Evolutionary conservation across 768 basidiomycete species (phyloP).

Genomic region (Trametes cinnabarina): DNA sequence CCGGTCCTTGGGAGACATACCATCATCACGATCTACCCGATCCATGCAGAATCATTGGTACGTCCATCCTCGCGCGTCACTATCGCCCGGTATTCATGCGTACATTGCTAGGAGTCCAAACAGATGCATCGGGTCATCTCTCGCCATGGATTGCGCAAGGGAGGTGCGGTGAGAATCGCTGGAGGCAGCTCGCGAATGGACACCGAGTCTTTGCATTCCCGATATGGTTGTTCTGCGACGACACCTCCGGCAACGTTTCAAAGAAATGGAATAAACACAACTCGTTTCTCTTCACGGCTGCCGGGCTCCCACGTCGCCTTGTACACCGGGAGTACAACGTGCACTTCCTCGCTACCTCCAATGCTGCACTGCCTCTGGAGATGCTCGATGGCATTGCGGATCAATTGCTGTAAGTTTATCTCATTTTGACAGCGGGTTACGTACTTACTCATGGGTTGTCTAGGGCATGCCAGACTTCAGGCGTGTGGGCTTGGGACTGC

Average conservation of each 20-base stretch:
- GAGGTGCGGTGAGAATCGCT: conserved; percentile 9
- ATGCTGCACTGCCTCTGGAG: conserved; percentile 38
- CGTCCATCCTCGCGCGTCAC: too few relatives aligned
- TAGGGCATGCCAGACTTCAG: conserved; percentile 29
- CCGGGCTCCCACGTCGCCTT: conserved; percentile 33
- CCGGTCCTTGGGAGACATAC: not conserved
- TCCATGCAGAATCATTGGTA: not conserved
- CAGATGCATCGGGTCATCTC: not conserved
- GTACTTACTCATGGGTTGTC: not conserved
- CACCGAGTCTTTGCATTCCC: conserved; percentile 31
- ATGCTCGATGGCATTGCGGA: conserved; percentile 29
- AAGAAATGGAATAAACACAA: conserved; percentile 50
- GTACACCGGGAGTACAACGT: conserved; percentile 35
- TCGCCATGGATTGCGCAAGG: not conserved
- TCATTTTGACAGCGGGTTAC: too few relatives aligned
- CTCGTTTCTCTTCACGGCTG: conserved; percentile 34
- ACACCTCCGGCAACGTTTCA: conserved; percentile 42
- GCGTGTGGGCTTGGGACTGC: conserved; percentile 42
- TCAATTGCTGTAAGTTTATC: not conserved
- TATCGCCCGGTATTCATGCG: too few relatives aligned
- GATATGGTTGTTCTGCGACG: conserved; percentile 43
- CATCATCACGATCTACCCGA: not conserved
- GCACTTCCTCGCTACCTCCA: conserved; percentile 41
- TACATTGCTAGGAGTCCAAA: too few relatives aligned
- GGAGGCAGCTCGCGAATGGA: conserved; percentile 1